Percentiles rank a stretch among this genome's conserved stretches.
These are phyloP conservation scores for Pichia sp. DNA, from an alignment of 1,139 yeast genomes.

Conservation along the genomic window DNA sequence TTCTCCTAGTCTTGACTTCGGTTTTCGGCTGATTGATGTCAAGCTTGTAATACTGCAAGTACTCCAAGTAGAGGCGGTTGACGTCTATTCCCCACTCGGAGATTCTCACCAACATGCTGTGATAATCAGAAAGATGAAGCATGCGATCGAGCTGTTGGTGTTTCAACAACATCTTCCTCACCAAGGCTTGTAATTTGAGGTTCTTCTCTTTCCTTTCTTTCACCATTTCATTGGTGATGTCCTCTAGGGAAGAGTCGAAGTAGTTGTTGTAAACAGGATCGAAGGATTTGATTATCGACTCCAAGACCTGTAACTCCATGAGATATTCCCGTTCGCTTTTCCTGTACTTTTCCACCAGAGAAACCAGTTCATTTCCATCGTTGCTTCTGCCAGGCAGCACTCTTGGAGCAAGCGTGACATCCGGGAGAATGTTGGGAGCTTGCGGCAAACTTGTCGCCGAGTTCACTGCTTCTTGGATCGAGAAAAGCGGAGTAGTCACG, in stretches of 20 bases:
- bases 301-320: conserved; percentile 22
- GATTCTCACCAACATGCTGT: conserved; percentile 15
- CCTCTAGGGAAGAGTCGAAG: conserved; percentile 27
- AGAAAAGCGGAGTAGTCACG: conserved; percentile 20
- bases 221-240: conserved; percentile 24
- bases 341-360: conserved; percentile 8
- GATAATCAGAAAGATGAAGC: conserved; percentile 15
- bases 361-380: neutral
- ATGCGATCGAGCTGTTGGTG: conserved; percentile 20
- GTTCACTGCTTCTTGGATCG: conserved; percentile 22
- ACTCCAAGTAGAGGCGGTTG: conserved; percentile 24
- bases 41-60: conserved; percentile 33
- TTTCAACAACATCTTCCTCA: conserved; percentile 15
- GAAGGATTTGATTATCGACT: conserved; percentile 22
- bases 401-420: neutral
- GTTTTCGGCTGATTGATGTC: conserved; percentile 34
- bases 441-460: conserved; percentile 14
- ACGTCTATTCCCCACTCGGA: conserved; percentile 26
- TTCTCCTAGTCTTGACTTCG: conserved; percentile 35
- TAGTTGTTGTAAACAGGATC: conserved; percentile 29
- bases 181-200: conserved; percentile 15
- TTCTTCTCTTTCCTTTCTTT: conserved; percentile 22
- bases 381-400: neutral
- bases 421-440: neutral
- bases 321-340: conserved; percentile 21